Conservation (phyloP, 176 grass and related monocot genomes). For the Oryza glaberrima region DNA sequence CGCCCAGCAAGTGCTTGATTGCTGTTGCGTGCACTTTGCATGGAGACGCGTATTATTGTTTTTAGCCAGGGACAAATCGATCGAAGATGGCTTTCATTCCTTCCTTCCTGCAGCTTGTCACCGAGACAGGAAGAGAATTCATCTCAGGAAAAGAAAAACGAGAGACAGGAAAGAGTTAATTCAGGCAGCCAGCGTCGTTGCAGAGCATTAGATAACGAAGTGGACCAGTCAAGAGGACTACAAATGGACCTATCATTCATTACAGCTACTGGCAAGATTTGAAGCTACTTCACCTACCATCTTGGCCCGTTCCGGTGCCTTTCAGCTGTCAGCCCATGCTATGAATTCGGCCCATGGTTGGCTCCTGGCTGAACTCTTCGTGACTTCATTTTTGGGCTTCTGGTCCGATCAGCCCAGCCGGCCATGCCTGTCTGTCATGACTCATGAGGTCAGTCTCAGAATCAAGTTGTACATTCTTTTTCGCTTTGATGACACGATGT, state of each 20-base stretch:
- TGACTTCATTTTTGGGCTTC: background rate
- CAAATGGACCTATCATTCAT: too few species aligned
- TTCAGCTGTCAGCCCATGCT: background rate
- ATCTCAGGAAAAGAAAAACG: too few species aligned
- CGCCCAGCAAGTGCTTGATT: constrained; percentile 6
- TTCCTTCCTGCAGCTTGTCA: too few species aligned
- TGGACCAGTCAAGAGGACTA: too few species aligned
- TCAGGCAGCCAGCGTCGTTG: too few species aligned
- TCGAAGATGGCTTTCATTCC: background rate
- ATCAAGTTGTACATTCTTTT: background rate
- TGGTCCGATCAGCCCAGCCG: background rate
- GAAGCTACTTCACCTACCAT: too few species aligned
- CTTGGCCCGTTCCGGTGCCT: background rate
- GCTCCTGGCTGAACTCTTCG: background rate
- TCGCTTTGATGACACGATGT: background rate
- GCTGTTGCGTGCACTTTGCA: constrained; percentile 32
- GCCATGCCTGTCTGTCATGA: background rate
- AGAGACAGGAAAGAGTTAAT: too few species aligned
- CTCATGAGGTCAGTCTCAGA: background rate
- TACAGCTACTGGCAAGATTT: too few species aligned
- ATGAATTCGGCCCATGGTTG: background rate
- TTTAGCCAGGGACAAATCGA: background rate
- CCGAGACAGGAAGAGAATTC: too few species aligned
- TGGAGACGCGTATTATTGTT: background rate
- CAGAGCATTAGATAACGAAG: too few species aligned